Evolutionary conservation across 495 filamentous ascomycete genomes (phyloP), one percentile per base, ranked within the genome.

Genomic region (Cairneyella variabilis): DNA sequence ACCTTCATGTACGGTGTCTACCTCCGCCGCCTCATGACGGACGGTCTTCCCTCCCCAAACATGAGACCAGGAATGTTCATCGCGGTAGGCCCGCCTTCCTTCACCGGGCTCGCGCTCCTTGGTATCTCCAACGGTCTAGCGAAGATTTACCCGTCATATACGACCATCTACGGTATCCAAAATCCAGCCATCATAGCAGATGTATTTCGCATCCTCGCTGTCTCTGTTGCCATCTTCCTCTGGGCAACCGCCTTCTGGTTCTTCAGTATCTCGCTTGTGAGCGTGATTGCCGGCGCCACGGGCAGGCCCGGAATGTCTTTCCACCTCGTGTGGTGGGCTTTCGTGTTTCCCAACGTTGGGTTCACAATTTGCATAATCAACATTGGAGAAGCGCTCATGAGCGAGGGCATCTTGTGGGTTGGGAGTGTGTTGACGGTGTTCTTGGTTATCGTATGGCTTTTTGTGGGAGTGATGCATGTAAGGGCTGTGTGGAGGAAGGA

Each of bases 241-340:
- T 90, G 86, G 86, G 77, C 78, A 0, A 66, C 89, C 12, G 80
- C 77, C 30, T 73, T 90, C 26, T 90, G 85, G 85, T 89, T 89
- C 70, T 89, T 89, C 64, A 72, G 70, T 28, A 71, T 84, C 4
- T 25, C 39, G 7, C 23, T 60, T 2, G 38, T 60, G 3, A 79
- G 80, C 0, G 61, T 74, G 14, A 64, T 84, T 20, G 77, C 76
- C 1, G 77, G 80, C 10, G 58, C 85, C 18, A 64, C 64, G 8
- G 71, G 75, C 3, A 69, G 76, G 40, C 73, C 72, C 17, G 71
- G 83, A n/a, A 71, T 76, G 41, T 65, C 46, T 32, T 83, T 82
- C 34, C 57, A 74, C 57, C 61, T 82, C 6, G 72, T 71, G 14
- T 83, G 79, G 78, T 84, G 75, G 66, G 71, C 72, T 3, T 76